phyloP scores from a whole-genome alignment of 2,329 filamentous ascomycete species.

The Penicillium sp. region DNA sequence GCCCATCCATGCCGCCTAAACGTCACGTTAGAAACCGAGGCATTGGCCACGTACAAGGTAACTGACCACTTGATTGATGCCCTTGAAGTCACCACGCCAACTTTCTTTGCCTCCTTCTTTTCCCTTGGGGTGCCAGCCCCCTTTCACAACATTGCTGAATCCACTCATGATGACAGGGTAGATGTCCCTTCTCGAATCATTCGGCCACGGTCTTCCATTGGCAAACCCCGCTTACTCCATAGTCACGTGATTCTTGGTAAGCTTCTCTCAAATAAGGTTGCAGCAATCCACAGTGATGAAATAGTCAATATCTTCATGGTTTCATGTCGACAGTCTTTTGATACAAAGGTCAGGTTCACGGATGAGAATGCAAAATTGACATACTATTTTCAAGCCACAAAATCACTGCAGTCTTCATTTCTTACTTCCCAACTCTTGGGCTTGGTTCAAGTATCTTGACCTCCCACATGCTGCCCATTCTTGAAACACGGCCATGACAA shows the following conservation, averaged over 20 bases:
- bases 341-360: too few species aligned
- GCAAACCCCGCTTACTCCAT: conserved; percentile 11
- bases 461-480: too few species aligned
- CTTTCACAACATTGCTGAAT: conserved; percentile 50
- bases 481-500: too few species aligned
- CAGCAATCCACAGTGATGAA: background rate
- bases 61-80: conserved; percentile 57
- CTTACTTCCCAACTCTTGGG: too few species aligned
- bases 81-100: conserved; percentile 58
- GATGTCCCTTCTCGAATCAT: background rate
- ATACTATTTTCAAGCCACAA: too few species aligned
- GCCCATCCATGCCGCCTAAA: conserved; percentile 59
- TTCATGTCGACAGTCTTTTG: too few species aligned
- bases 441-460: too few species aligned
- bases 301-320: too few species aligned
- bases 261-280: background rate
- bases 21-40: conserved; percentile 15
- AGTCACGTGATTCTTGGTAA: conserved; percentile 8
- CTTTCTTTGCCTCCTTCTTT: conserved; percentile 52
- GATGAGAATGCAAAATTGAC: too few species aligned
- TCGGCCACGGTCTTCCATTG: background rate
- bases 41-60: conserved; percentile 4
- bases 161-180: conserved; percentile 41
- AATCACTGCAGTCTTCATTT: too few species aligned
- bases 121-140: conserved; percentile 56